Percentiles rank a stretch among this genome's conserved stretches.
Conservation (phyloP, 164 flowering plant genomes). For the Nymphaea thermarum region DNA sequence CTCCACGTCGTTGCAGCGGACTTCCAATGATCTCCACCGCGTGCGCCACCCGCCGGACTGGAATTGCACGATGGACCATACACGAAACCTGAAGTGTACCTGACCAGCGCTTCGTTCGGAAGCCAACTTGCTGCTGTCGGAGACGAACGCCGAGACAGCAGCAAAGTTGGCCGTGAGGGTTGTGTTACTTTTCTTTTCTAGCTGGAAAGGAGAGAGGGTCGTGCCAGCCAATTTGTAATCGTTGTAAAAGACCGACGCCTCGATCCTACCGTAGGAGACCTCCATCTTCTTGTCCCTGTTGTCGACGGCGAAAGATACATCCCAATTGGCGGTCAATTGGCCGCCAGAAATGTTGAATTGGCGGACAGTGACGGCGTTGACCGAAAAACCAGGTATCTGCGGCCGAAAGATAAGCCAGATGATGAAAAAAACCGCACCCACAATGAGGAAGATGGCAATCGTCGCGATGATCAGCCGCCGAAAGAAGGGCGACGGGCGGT, state of each 20-base stretch:
- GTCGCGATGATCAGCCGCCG: conserved; percentile 11
- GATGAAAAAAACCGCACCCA: conserved; percentile 12
- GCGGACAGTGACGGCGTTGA: conserved; percentile 36
- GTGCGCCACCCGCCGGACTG: conserved; percentile 36
- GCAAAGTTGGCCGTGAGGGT: conserved; percentile 22
- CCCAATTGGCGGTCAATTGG: conserved; percentile 29
- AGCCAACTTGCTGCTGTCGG: conserved; percentile 11
- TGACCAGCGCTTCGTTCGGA: conserved; percentile 26
- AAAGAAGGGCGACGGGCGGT: not conserved
- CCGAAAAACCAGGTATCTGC: conserved; percentile 36
- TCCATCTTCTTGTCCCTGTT: conserved; percentile 63
- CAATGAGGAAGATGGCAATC: conserved; percentile 10
- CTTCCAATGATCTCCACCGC: conserved; percentile 30
- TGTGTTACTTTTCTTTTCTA: conserved; percentile 28
- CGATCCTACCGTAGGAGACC: conserved; percentile 25
- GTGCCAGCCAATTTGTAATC: conserved; percentile 16
- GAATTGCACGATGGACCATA: conserved; percentile 29
- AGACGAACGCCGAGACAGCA: conserved; percentile 24
- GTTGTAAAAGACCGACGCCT: conserved; percentile 12
- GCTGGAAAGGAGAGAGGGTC: conserved; percentile 40
- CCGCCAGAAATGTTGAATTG: conserved; percentile 21
- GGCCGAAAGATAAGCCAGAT: conserved; percentile 54
- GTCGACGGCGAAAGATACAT: conserved; percentile 14
- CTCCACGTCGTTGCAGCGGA: conserved; percentile 28
- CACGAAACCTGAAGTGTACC: conserved; percentile 30